A percentile compares a stretch with the other conserved stretches of the same genome.
Evolutionary conservation across 164 flowering plant species (phyloP).

Genomic region (Buxus sempervirens): DNA sequence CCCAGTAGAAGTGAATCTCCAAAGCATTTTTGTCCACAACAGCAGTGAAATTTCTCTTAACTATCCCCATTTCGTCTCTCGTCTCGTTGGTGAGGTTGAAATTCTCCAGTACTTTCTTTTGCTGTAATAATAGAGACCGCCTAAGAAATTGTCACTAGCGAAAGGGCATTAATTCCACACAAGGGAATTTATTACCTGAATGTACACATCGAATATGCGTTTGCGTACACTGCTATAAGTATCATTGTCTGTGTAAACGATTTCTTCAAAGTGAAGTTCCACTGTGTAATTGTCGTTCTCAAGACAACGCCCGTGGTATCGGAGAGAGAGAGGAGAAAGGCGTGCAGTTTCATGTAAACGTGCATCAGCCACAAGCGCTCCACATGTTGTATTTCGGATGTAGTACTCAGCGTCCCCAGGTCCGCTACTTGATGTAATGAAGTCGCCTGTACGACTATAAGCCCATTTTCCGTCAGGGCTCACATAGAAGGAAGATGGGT

Average conservation of each 20-base stretch:
- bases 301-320: background rate
- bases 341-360: background rate
- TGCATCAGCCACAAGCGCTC: background rate
- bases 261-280: conserved; percentile 10
- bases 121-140: background rate
- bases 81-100: conserved; percentile 6
- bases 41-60: background rate
- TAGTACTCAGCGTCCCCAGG: no score
- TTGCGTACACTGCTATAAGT: conserved; percentile 2
- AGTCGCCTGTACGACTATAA: background rate
- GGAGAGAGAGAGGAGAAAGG: background rate
- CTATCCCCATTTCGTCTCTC: background rate
- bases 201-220: conserved; percentile 17
- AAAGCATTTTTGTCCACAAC: background rate
- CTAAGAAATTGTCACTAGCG: background rate
- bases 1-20: conserved; percentile 7
- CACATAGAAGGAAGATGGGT: background rate
- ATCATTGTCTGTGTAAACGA: conserved; percentile 3
- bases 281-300: background rate
- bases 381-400: background rate
- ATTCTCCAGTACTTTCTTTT: conserved; percentile 2
- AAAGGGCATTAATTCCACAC: no score
- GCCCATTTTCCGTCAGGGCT: background rate
- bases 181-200: conserved; percentile 10
- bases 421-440: background rate